Evolutionary conservation across 2,329 filamentous ascomycete species (phyloP), one percentile per base, ranked within the genome.

Genomic region (Elsinoe perseae): DNA sequence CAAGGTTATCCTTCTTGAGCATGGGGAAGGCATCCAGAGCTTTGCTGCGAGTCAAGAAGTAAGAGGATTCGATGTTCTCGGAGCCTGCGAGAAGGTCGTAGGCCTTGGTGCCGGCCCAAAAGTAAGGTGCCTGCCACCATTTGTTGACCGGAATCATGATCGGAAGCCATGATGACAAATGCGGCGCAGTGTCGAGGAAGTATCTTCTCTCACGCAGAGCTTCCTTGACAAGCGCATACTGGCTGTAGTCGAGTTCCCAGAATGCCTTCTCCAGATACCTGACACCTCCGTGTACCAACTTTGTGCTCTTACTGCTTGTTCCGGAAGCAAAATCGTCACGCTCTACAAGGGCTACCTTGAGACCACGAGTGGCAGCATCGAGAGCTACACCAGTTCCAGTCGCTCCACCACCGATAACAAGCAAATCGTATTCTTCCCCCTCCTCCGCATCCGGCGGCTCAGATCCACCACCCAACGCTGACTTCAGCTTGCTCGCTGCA

Each of bases 11-110:
- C 67, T 83, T 85, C 73, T 89, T 91, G 62, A 95, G 72, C 89
- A 95, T 93, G 6, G 89, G 89, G 67, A 95, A 95, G 2, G 86
- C 86, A 68, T 92, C 88, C 60, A 95, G 76, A 7, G 89, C 88
- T 72, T 92, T 92, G 69, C 86, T 91, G 70, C 85, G 85, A 21
- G 88, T 91, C 66, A 95, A 74, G 69, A 95, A 95, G 73, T 95
- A 95, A 4, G 87, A 92, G 64, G 82, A 89, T 71, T 95, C 89
- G 65, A 95, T 91, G 56, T 89, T 89, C 70, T 95, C 89, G 38
- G 85, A 85, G 12, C 89, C 89, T 64, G 89, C 89, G 61, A 95
- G 78, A 64, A 90, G 82, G 71, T 95, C 89, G 71, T 95, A 95
- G 63, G 83, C 81, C 70, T 95, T 95, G 59, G 84, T 87, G 52